A percentile compares a stretch with the other conserved stretches of the same genome.
phyloP scores from a whole-genome alignment of 2,329 filamentous ascomycete genomes.

The Diaporthe sp. region DNA sequence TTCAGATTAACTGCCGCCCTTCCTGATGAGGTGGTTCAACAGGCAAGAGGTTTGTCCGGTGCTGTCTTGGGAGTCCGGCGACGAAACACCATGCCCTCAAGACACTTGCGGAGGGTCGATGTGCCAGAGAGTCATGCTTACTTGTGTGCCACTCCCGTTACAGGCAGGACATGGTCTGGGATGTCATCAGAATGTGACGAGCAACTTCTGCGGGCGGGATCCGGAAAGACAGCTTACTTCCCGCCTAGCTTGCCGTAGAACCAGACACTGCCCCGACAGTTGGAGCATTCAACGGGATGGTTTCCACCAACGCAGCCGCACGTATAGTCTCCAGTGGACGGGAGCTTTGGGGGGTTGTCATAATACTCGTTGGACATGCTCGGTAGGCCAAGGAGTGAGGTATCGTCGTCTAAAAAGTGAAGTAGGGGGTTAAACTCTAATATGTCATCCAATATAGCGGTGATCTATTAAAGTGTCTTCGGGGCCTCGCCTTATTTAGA shows the following conservation, averaged over 20 bases:
- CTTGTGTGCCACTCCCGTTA: constrained; percentile 19
- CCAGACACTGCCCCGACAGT: constrained; percentile 22
- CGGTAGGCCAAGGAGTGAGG: neutral
- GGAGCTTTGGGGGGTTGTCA: constrained; percentile 32
- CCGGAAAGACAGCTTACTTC: neutral
- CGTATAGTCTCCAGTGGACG: constrained; percentile 38
- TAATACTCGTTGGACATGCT: constrained; percentile 38
- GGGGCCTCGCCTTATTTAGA: no score
- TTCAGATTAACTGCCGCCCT: neutral
- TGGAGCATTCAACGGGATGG: constrained; percentile 35
- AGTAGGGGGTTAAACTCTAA: neutral
- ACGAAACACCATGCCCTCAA: neutral
- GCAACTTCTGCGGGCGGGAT: neutral
- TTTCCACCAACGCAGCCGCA: constrained; percentile 44
- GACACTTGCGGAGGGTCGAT: neutral
- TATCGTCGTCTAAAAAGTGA: neutral
- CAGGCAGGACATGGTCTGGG: constrained; percentile 22
- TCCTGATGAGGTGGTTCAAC: neutral
- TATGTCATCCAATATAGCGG: neutral
- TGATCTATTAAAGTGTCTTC: neutral
- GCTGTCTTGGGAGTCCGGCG: neutral
- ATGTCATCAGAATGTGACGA: neutral
- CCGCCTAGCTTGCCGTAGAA: constrained; percentile 27
- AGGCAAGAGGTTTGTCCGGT: neutral
- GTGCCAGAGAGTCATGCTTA: neutral